These are phyloP conservation scores for Vitis rupestris DNA, from an alignment of 164 flowering plant genomes.

Conservation along the genomic window DNA sequence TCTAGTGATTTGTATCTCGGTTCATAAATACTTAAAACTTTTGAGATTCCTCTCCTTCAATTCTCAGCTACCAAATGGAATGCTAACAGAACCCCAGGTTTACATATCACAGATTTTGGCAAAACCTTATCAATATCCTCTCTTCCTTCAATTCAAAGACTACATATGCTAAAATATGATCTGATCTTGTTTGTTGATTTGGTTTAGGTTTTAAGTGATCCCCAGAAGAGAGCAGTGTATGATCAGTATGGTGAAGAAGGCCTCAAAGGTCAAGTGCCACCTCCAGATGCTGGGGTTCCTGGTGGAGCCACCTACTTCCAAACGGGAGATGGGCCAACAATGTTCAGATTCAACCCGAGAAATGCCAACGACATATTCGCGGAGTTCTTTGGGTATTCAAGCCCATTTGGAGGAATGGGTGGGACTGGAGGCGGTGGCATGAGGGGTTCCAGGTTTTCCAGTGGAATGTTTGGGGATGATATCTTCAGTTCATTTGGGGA, in stretches of 20 bases:
- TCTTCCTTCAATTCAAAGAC: no score
- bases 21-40: no score
- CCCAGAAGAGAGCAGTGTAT: conserved; percentile 45
- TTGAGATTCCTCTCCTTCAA: no score
- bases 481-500: conserved; percentile 31
- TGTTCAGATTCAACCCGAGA: conserved; percentile 41
- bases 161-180: neutral
- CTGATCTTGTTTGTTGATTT: neutral
- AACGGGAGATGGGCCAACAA: conserved; percentile 38
- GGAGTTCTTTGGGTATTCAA: conserved; percentile 37
- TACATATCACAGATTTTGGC: no score
- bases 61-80: no score
- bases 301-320: conserved; percentile 38
- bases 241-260: conserved; percentile 53
- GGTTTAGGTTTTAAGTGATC: conserved; percentile 44
- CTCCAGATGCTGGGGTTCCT: conserved; percentile 35
- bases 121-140: no score
- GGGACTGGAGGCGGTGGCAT: conserved; percentile 21
- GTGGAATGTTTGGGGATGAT: conserved; percentile 35
- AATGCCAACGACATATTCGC: conserved; percentile 40
- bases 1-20: no score
- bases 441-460: conserved; percentile 24
- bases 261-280: conserved; percentile 44
- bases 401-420: conserved; percentile 33
- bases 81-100: no score